Evolutionary conservation across 352 stramenopile species (phyloP), one percentile per base, ranked within the genome.

Genomic region (Pythium coloratum): DNA sequence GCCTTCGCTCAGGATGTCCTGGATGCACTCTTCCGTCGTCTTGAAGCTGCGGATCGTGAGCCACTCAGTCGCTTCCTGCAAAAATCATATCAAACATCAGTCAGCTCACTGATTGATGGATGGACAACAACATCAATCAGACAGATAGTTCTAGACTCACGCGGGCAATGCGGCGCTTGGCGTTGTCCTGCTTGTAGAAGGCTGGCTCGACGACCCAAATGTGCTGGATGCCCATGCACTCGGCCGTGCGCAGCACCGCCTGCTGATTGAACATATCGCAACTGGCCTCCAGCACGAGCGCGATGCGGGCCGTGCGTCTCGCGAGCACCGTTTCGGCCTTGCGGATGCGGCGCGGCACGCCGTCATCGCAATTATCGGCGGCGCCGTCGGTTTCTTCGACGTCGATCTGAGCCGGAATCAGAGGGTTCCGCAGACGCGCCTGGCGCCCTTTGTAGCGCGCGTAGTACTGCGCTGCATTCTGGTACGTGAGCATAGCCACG

Each of bases 141-240:
- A 6, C 33, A 38, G 8, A 44, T 7, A 44, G 10, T 44, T 12
- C 9, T 38, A 9, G 13, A 59, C 58, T 32, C 66, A 81, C 74
- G 12, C 67, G 64, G 9, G 75, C 56, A 44, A 76, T 81, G 38
- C 62, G 59, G 26, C 71, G 69, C 59, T 71, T 64, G 40, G 57
- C 59, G 30, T 76, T 71, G 61, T 78, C 59, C 24, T 77, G 49
- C 55, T 78, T 76, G 64, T 76, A 75, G 32, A 78, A 66, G 12
- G 66, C 69, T 13, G 72, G 72, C 50, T 76, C 74, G 32, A 81
- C 71, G 49, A 81, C 76, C 67, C 67, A 95, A 1, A 97, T 78
- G 69, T 92, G 77, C 72, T 96, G 89, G 26, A 97, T 84, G 34
- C 90, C 90, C 61, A 97, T 67, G 51, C 83, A 86, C 55, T 76